Percentiles rank a stretch among this genome's conserved stretches.
Conservation (phyloP, 75 land plant genomes). For the Adiantum capillusveneris region DNA sequence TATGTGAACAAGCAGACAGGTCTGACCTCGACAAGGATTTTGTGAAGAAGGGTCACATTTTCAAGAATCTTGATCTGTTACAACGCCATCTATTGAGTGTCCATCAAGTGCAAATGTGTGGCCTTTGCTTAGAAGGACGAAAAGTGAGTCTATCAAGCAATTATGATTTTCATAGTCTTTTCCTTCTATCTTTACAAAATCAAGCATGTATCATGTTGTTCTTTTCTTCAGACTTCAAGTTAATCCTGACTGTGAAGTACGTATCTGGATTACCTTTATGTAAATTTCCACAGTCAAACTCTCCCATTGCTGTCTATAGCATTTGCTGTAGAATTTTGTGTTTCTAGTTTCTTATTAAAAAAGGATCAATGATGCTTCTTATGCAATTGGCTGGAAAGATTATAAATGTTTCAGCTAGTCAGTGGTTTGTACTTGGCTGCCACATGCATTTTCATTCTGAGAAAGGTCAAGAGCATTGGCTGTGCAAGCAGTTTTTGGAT, state of each 20-base stretch:
- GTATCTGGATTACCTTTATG: too few species aligned
- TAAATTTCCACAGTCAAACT: constrained; percentile 17
- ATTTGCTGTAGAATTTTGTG: neutral
- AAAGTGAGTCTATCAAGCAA: constrained; percentile 37
- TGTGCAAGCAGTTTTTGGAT: too few species aligned
- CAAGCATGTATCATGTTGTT: too few species aligned
- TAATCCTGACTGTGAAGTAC: too few species aligned
- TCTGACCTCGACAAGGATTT: constrained; percentile 24
- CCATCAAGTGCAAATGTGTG: constrained; percentile 78
- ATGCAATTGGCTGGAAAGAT: neutral
- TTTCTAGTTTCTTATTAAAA: neutral
- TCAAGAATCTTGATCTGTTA: constrained; percentile 63
- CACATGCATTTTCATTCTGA: too few species aligned
- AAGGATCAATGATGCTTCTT: neutral
- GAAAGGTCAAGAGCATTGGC: too few species aligned
- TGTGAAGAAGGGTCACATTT: constrained; percentile 40
- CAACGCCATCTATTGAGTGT: constrained; percentile 57
- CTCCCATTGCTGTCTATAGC: neutral
- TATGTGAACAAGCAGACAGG: constrained; percentile 57
- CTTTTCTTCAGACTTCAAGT: too few species aligned
- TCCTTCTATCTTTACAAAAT: too few species aligned
- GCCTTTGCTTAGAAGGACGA: constrained; percentile 78
- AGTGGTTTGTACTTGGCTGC: too few species aligned
- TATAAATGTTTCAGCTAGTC: neutral
- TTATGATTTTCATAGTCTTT: too few species aligned